Percentiles rank a stretch among this genome's conserved stretches.
These are phyloP conservation scores for Fistulinella prunicolor DNA, from an alignment of 768 basidiomycete species.

Conservation along the genomic window DNA sequence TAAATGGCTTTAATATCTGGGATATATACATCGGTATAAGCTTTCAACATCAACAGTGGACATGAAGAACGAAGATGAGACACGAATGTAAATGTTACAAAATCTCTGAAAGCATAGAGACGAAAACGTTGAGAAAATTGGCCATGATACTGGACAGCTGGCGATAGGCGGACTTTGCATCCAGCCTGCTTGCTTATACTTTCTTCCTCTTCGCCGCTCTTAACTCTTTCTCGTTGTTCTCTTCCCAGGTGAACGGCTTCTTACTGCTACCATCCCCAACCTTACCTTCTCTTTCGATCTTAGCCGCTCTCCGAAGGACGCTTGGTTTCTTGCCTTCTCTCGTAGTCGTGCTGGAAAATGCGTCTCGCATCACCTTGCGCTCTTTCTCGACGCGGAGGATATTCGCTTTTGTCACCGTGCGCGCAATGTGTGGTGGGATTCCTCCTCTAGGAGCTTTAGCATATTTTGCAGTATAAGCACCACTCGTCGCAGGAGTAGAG, in stretches of 20 bases:
- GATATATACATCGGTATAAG: no score
- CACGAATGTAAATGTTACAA: not conserved
- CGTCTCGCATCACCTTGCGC: conserved; percentile 17
- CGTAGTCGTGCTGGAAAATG: conserved; percentile 2
- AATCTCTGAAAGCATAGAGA: conserved; percentile 9
- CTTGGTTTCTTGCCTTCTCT: conserved; percentile 24
- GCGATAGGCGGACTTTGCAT: not conserved
- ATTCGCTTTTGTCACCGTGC: conserved; percentile 29
- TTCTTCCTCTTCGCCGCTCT: conserved; percentile 16
- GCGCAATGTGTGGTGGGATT: conserved; percentile 30
- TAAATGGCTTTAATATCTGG: no score
- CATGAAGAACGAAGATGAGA: conserved; percentile 17
- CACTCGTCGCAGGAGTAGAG: not conserved
- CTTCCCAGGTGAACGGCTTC: conserved; percentile 60
- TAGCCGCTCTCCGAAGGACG: conserved; percentile 17
- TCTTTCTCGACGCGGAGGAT: conserved; percentile 25
- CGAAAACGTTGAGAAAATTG: conserved; percentile 1
- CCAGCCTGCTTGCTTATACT: conserved; percentile 3
- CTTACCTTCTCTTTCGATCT: conserved; percentile 3
- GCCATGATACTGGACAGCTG: no score
- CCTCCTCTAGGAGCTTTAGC: conserved; percentile 28
- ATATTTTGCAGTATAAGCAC: not conserved
- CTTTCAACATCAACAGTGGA: conserved; percentile 1
- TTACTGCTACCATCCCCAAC: not conserved
- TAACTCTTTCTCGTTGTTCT: conserved; percentile 68